These are phyloP conservation scores for Hemileccinum impolitum DNA, from an alignment of 768 basidiomycete species.

Conservation along the genomic window DNA sequence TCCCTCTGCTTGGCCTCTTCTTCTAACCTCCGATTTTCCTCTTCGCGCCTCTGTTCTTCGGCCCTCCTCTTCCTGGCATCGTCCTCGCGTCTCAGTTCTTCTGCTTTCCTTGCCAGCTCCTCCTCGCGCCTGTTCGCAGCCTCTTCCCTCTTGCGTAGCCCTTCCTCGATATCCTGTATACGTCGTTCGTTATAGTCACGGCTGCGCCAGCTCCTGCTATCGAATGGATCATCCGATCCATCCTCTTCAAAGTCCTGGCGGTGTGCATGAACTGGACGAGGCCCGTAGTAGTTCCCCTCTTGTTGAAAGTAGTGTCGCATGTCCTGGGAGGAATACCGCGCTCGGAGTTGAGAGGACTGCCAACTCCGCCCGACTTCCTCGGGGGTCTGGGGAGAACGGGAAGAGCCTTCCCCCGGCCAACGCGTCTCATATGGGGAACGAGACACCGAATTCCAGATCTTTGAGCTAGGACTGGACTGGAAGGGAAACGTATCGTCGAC, in stretches of 20 bases:
- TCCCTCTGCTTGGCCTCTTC: constrained; percentile 26
- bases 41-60: constrained; percentile 30
- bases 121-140: constrained; percentile 34
- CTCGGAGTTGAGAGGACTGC: constrained; percentile 27
- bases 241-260: constrained; percentile 30
- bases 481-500: constrained; percentile 22
- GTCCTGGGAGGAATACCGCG: constrained; percentile 30
- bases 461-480: constrained; percentile 21
- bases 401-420: constrained; percentile 25
- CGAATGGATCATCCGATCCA: constrained; percentile 30
- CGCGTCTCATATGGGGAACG: constrained; percentile 29
- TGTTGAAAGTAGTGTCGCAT: constrained; percentile 26
- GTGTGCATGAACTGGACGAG: constrained; percentile 25
- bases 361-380: constrained; percentile 30
- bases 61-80: constrained; percentile 22
- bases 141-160: constrained; percentile 31
- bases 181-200: constrained; percentile 31
- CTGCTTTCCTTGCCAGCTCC: constrained; percentile 33
- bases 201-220: constrained; percentile 28
- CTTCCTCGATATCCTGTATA: constrained; percentile 32
- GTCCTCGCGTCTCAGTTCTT: constrained; percentile 33
- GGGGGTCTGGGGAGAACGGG: constrained; percentile 30
- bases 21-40: constrained; percentile 21
- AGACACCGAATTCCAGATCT: constrained; percentile 16
- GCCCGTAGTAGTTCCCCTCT: constrained; percentile 10